Conservation (phyloP, 2,329 filamentous ascomycete species). For the Hypoxylon sp. region DNA sequence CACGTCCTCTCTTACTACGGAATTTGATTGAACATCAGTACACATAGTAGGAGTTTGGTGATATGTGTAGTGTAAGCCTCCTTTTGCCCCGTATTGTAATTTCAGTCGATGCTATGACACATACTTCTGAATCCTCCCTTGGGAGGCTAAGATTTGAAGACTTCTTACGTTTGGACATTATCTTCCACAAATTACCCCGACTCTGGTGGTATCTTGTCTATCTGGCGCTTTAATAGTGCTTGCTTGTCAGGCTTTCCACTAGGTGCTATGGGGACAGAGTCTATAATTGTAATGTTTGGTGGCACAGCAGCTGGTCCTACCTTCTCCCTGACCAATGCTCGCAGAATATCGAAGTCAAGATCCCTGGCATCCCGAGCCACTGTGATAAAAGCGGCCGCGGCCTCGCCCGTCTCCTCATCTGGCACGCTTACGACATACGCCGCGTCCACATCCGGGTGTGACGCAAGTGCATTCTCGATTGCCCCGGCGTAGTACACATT, state of each 20-base stretch:
- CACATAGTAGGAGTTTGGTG: neutral
- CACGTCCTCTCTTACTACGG: no score
- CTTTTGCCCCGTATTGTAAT: neutral
- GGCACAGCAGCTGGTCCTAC: constrained; percentile 22
- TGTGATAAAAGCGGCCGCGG: constrained; percentile 13
- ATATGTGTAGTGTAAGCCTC: neutral
- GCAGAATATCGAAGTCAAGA: constrained; percentile 1
- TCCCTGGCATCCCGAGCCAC: neutral
- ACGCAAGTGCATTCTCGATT: constrained; percentile 24
- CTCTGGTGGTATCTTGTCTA: neutral
- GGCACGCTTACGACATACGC: constrained; percentile 27
- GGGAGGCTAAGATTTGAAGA: neutral
- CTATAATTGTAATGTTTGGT: constrained; percentile 5
- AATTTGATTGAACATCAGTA: neutral
- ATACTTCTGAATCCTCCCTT: neutral
- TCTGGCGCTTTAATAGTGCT: constrained; percentile 8
- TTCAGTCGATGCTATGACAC: neutral
- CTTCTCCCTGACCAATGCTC: constrained; percentile 14
- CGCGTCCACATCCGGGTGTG: constrained; percentile 25
- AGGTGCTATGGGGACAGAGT: constrained; percentile 24
- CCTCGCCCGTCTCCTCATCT: constrained; percentile 23
- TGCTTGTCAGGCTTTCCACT: constrained; percentile 32
- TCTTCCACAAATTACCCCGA: neutral
- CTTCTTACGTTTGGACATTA: neutral
- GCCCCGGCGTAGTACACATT: constrained; percentile 25